Conservation (phyloP, 345 rosid genomes). For the Raphanus sativus region DNA sequence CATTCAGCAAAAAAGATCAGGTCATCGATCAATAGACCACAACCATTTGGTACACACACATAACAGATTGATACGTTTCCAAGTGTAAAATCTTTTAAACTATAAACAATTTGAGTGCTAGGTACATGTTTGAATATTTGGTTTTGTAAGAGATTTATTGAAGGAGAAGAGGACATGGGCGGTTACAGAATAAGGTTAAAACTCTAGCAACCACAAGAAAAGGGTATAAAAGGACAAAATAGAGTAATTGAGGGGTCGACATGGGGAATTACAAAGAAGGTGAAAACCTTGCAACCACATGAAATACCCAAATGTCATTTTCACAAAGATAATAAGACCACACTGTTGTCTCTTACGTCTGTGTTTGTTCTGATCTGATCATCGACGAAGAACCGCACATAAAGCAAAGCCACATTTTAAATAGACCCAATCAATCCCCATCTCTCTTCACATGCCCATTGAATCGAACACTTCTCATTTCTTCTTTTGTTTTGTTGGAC, state of each 20-base stretch:
- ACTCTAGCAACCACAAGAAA: conserved; percentile 19
- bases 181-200: background rate
- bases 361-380: conserved; percentile 18
- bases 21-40: background rate
- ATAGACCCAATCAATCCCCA: conserved; percentile 17
- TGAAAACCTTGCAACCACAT: conserved; percentile 37
- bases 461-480: conserved; percentile 26
- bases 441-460: conserved; percentile 26
- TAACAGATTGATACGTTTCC: background rate
- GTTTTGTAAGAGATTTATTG: conserved; percentile 4
- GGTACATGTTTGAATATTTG: conserved; percentile 9
- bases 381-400: conserved; percentile 17
- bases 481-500: conserved; percentile 36
- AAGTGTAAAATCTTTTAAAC: conserved; percentile 2
- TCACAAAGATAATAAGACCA: conserved; percentile 26
- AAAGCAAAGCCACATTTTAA: conserved; percentile 21
- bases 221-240: conserved; percentile 22
- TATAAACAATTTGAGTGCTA: background rate
- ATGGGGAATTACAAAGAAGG: conserved; percentile 26
- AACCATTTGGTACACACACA: background rate
- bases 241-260: conserved; percentile 19
- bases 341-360: conserved; percentile 26
- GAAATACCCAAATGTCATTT: conserved; percentile 31
- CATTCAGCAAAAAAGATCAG: background rate
- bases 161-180: conserved; percentile 7